A percentile compares a stretch with the other conserved stretches of the same genome.
phyloP scores from a whole-genome alignment of 192 early-diverging fungal genomes.

The Coemansia sp. region DNA sequence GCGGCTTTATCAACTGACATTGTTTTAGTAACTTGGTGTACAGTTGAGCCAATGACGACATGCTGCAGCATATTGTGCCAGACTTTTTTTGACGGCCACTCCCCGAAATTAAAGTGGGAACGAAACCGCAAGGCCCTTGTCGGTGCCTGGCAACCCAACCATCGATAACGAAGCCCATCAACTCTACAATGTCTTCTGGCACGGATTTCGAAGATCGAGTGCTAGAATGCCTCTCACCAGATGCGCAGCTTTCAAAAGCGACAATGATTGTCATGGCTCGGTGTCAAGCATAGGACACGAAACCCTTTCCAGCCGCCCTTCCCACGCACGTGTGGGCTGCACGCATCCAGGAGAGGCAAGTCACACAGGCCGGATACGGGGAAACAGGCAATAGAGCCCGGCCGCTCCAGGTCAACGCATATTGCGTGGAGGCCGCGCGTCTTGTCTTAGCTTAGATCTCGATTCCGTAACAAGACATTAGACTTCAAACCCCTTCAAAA shows the following conservation, averaged over 20 bases:
- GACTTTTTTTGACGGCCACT: neutral
- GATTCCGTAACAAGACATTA: no score
- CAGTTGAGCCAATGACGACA: neutral
- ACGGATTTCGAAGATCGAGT: neutral
- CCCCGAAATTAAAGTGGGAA: neutral
- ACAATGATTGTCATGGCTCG: neutral
- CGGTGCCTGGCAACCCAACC: neutral
- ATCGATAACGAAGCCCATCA: neutral
- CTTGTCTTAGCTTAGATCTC: neutral
- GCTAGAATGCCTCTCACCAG: neutral
- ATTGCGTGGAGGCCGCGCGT: neutral
- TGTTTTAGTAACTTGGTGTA: neutral
- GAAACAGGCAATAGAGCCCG: neutral
- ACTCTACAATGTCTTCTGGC: neutral
- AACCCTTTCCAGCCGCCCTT: neutral
- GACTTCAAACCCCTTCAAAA: no score
- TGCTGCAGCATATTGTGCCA: neutral
- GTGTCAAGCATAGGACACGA: neutral
- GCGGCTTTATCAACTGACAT: neutral
- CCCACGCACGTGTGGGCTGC: neutral
- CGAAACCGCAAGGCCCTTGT: neutral
- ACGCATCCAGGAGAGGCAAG: neutral
- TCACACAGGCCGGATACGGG: neutral
- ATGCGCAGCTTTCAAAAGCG: neutral
- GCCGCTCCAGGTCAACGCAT: neutral